Evolutionary conservation across 257 asterid genomes (phyloP).

Genomic region (Marsdenia floribunda): DNA sequence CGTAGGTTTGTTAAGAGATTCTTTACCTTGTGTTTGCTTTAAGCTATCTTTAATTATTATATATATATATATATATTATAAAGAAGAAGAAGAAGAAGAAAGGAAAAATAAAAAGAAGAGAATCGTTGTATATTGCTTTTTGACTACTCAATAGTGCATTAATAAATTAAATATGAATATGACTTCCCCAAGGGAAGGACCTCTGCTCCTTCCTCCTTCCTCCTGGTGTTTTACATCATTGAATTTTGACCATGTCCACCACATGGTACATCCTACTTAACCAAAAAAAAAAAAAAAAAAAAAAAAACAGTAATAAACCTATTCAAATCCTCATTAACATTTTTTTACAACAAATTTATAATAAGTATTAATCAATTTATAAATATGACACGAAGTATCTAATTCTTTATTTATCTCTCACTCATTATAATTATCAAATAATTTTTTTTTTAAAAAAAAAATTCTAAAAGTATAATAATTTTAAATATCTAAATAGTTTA

Average conservation of each 20-base stretch:
- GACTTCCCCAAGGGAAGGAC: background rate
- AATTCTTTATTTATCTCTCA: no score
- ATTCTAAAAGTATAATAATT: no score
- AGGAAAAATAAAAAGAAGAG: background rate
- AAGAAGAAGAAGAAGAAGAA: background rate
- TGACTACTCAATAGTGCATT: constrained; percentile 27
- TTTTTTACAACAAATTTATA: no score
- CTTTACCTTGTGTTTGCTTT: constrained; percentile 44
- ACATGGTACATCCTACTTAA: background rate
- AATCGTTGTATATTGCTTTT: constrained; percentile 30
- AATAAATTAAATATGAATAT: background rate
- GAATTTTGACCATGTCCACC: background rate
- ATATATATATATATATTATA: no score
- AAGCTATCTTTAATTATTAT: constrained; percentile 29
- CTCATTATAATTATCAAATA: no score
- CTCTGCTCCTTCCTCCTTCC: background rate
- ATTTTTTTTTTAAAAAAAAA: no score
- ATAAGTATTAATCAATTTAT: no score
- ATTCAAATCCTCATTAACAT: no score
- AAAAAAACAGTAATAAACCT: no score
- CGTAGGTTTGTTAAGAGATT: constrained; percentile 17
- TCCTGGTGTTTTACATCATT: background rate
- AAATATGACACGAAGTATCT: no score
- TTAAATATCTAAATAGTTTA: no score
- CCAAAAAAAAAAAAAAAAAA: no score